Evolutionary conservation across 768 basidiomycete genomes (phyloP), one percentile per base, ranked within the genome.

Genomic region (Leccinum variicolor): DNA sequence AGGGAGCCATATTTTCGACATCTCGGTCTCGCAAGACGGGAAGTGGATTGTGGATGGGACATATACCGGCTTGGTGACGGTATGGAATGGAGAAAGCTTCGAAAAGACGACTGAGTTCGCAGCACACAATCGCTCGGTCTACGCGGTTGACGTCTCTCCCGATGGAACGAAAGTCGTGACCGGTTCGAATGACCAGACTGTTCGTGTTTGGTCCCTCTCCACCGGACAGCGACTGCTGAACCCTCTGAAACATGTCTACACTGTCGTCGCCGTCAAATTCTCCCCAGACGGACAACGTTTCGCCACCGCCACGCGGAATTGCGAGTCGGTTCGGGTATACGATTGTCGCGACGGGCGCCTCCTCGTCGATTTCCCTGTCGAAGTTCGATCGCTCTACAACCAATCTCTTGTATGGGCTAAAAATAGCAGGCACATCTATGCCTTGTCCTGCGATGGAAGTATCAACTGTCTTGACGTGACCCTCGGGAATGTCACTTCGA

Each of bases 281-380:
- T 64, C 63, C 3, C 63, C 63, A 4, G 21, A 45, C 6, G 56
- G 63, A 6, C 15, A 28, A 14, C 25, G 46, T 15, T 14, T 62
- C 10, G 54, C 56, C 6, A 31, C 29, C 7, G 56, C 45, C 3
- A 28, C 31, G 4, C 23, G 43, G 31, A n/a, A 14, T 9, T 8
- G 29, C 19, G 0, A 47, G 2, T 48, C 49, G 17, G 13, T 63
- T 19, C 58, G 14, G 5, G 26, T 64, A 11, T 55, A 36, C 4
- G 53, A 61, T 25, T 45, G 43, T 17, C 52, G 28, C 2, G 13
- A 29, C 0, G 63, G 55, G 17, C 6, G 11, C 7, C 34, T 28
- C 6, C 1, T 47, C 46, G 46, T 25, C 19, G 47, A 48, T 8
- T 17, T 50, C 23, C 23, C 47, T 1, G 19, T 54, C 45, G 14